phyloP scores from a whole-genome alignment of 2,329 filamentous ascomycete genomes.

The Arthrobotrys musiformis region DNA sequence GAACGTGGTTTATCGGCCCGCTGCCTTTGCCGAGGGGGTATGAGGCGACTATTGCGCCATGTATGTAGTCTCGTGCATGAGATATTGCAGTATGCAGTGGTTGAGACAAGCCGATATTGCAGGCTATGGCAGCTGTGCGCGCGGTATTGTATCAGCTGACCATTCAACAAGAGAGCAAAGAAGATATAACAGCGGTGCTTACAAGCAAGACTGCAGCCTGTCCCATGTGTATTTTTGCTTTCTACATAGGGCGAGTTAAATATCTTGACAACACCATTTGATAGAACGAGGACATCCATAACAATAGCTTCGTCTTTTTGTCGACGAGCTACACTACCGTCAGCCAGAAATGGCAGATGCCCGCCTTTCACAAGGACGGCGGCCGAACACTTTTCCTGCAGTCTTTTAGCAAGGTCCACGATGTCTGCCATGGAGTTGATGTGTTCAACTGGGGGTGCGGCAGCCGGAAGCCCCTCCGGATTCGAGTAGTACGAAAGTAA shows the following conservation, averaged over 20 bases:
- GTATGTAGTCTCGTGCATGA: constrained; percentile 70
- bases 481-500: constrained; percentile 66
- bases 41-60: constrained; percentile 71
- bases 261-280: constrained; percentile 67
- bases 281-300: constrained; percentile 79
- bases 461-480: constrained; percentile 61
- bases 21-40: constrained; percentile 69
- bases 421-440: constrained; percentile 58
- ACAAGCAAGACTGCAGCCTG: constrained; percentile 93
- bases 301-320: constrained; percentile 74
- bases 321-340: constrained; percentile 70
- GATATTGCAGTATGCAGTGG: constrained; percentile 67
- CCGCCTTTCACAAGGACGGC: constrained; percentile 92
- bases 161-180: not conserved
- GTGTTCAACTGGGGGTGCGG: constrained; percentile 63
- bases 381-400: constrained; percentile 76
- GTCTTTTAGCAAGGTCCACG: constrained; percentile 73
- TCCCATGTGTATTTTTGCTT: constrained; percentile 89
- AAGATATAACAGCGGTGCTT: constrained; percentile 64
- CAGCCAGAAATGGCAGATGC: constrained; percentile 79
- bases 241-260: constrained; percentile 77
- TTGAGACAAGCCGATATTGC: constrained; percentile 69
- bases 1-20: constrained; percentile 76
- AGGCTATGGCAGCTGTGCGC: constrained; percentile 71
- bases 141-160: not conserved